A percentile compares a stretch with the other conserved stretches of the same genome.
These are phyloP conservation scores for Aureococcus anophagefferens DNA, from an alignment of 108 stramenopile genomes.

Conservation along the genomic window DNA sequence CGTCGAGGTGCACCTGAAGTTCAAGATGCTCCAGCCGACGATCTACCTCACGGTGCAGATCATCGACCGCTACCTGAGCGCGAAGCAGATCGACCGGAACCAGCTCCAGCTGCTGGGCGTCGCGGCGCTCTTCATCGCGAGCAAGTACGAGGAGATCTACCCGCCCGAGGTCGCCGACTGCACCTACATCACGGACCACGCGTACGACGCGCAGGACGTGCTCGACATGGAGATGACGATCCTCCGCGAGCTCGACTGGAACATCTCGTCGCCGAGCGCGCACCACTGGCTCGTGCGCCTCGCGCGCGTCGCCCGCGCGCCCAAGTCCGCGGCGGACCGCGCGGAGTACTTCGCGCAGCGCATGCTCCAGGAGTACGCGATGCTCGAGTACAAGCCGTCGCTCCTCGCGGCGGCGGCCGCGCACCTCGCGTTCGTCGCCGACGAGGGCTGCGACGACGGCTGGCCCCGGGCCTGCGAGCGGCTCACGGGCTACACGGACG, in stretches of 20 bases:
- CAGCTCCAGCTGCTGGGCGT: constrained; percentile 80
- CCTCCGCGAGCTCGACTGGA: constrained; percentile 37
- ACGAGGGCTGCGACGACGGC: constrained; percentile 20
- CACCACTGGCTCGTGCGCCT: constrained; percentile 45
- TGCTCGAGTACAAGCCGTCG: constrained; percentile 74
- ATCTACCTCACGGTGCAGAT: constrained; percentile 73
- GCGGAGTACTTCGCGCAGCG: constrained; percentile 86
- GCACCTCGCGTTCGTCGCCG: constrained; percentile 54
- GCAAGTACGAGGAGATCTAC: constrained; percentile 88
- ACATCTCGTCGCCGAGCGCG: constrained; percentile 40
- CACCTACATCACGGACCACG: constrained; percentile 60
- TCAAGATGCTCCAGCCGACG: constrained; percentile 65
- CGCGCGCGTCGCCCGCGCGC: constrained; percentile 23
- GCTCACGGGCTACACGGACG: constrained; percentile 42
- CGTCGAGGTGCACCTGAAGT: constrained; percentile 75
- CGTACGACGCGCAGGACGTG: constrained; percentile 49
- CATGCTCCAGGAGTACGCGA: constrained; percentile 79
- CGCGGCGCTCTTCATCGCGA: constrained; percentile 64
- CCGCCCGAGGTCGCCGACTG: constrained; percentile 64
- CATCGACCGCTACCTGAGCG: constrained; percentile 68
- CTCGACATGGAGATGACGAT: constrained; percentile 53
- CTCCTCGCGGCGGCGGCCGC: constrained; percentile 73
- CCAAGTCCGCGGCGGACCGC: constrained; percentile 29
- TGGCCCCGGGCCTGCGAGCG: constrained; percentile 41
- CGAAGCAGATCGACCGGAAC: constrained; percentile 42